Percentiles rank a stretch among this genome's conserved stretches.
Conservation (phyloP, 306 rosid genomes). For the Vigna radiata region DNA sequence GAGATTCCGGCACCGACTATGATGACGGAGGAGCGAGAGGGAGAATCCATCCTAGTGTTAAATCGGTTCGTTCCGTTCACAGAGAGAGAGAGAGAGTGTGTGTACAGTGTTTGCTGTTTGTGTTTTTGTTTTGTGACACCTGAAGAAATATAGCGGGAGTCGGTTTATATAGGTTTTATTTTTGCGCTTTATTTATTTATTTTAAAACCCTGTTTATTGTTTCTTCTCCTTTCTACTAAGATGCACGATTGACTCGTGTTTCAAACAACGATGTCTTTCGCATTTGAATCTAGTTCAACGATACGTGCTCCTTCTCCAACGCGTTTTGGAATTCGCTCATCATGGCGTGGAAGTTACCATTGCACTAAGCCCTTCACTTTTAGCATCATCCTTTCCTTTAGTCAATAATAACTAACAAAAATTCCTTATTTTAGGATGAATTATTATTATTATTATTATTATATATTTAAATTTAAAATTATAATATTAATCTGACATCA, state of each 20-base stretch:
- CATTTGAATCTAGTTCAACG: no score
- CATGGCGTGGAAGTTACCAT: background rate
- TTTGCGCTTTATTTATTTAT: background rate
- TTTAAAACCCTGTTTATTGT: background rate
- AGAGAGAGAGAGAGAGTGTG: background rate
- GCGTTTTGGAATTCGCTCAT: background rate
- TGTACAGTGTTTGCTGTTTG: conserved; percentile 1
- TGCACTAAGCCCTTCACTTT: background rate
- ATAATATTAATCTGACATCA: no score
- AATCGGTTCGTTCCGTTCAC: background rate
- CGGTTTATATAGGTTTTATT: conserved; percentile 62
- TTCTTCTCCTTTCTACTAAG: background rate
- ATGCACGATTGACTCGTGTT: background rate
- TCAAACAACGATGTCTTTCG: background rate
- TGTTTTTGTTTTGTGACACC: conserved; percentile 38
- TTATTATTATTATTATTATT: no score
- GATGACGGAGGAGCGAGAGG: conserved; percentile 79
- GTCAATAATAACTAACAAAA: no score
- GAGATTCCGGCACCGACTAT: conserved; percentile 92
- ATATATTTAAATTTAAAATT: no score
- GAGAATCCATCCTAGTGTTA: conserved; percentile 64
- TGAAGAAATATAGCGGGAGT: conserved; percentile 72
- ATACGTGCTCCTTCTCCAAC: background rate
- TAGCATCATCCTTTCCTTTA: background rate
- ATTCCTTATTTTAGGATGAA: no score